phyloP scores from a whole-genome alignment of 1,139 yeast genomes.

The Debaryomycetaceae sp. region DNA sequence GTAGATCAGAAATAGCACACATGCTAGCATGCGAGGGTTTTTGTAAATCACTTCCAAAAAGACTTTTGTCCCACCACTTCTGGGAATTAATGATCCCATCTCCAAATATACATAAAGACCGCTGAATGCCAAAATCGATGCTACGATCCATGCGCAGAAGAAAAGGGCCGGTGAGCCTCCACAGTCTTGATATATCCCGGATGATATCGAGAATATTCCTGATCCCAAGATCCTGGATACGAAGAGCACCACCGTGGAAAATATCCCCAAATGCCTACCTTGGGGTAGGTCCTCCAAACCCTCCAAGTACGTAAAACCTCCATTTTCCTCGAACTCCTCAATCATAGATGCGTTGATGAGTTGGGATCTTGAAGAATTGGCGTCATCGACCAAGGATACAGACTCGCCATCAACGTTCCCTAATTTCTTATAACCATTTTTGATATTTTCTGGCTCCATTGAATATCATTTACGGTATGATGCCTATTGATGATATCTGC shows the following conservation, averaged over 20 bases:
- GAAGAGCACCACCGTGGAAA: slow-evolving; percentile 60
- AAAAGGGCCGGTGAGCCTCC: slow-evolving; percentile 64
- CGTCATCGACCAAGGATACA: not conserved
- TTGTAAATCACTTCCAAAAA: slow-evolving; percentile 64
- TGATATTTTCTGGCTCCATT: not conserved
- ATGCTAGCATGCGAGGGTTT: slow-evolving; percentile 55
- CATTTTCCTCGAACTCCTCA: slow-evolving; percentile 5
- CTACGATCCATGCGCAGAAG: slow-evolving; percentile 57
- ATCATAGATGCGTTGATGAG: slow-evolving; percentile 6
- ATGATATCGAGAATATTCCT: slow-evolving; percentile 71
- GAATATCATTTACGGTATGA: too few species aligned
- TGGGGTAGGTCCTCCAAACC: slow-evolving; percentile 60
- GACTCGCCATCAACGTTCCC: not conserved
- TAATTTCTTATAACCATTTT: not conserved
- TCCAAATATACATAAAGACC: slow-evolving; percentile 67
- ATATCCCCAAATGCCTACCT: slow-evolving; percentile 69
- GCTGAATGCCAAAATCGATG: slow-evolving; percentile 59
- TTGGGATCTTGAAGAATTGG: slow-evolving; percentile 2
- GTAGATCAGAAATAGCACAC: slow-evolving; percentile 56
- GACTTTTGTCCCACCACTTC: slow-evolving; percentile 73
- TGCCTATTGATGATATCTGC: too few species aligned
- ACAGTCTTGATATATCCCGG: slow-evolving; percentile 61
- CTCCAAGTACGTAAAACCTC: slow-evolving; percentile 19
- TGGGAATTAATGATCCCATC: slow-evolving; percentile 64
- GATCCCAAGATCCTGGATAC: slow-evolving; percentile 73